Conservation (phyloP, 73 alveolate genomes). For the Paramecium caudatum region DNA sequence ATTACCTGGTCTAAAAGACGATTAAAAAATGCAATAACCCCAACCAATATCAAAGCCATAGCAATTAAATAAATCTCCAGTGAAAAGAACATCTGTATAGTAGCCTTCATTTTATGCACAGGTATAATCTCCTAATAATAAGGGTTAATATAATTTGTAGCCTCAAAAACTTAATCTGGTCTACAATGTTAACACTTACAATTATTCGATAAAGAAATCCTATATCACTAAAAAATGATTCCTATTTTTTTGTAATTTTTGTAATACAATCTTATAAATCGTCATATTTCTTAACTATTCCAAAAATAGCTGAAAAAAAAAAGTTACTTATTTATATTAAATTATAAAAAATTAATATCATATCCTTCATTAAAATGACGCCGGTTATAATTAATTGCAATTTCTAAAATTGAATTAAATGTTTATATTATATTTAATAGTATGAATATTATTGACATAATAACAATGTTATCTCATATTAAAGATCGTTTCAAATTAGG, state of each 20-base stretch:
- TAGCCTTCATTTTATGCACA: conserved; percentile 16
- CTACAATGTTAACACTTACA: conserved; percentile 50
- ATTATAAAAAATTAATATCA: no score
- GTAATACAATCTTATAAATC: no score
- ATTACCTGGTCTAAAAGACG: conserved; percentile 25
- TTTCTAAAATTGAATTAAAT: background rate
- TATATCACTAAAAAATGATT: conserved; percentile 40
- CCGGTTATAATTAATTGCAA: no score
- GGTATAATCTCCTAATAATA: background rate
- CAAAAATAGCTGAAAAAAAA: no score
- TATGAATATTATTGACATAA: no score
- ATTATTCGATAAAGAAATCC: conserved; percentile 56
- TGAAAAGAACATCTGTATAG: background rate
- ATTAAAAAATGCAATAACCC: background rate
- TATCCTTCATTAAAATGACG: no score
- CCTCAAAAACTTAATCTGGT: conserved; percentile 54
- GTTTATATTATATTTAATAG: background rate
- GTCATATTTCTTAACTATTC: no score
- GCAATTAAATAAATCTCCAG: conserved; percentile 46
- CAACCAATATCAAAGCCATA: background rate
- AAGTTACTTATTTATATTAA: no score
- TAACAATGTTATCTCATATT: no score
- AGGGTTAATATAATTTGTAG: conserved; percentile 56
- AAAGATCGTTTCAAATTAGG: no score
- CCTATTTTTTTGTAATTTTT: no score